These are phyloP conservation scores for Rutstroemia sp. DNA, from an alignment of 2,329 filamentous ascomycete species.

Conservation along the genomic window DNA sequence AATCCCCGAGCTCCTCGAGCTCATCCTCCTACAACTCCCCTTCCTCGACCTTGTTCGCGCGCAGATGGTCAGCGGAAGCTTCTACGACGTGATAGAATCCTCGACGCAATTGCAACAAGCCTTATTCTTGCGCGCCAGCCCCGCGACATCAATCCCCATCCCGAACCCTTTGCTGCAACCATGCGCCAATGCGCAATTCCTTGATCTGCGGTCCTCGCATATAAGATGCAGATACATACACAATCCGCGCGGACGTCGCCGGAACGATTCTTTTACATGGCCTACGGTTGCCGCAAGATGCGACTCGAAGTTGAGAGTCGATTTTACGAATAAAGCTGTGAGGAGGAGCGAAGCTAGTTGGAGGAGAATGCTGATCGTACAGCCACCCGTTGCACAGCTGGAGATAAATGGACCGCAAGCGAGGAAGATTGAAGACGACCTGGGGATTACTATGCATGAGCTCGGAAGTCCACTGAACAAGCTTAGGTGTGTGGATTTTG, in stretches of 20 bases:
- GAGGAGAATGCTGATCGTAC: constrained; percentile 6
- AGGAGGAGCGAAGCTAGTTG: not conserved
- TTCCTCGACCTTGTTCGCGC: constrained; percentile 6
- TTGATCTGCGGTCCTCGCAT: constrained; percentile 1
- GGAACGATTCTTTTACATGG: not conserved
- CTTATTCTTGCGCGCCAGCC: not conserved
- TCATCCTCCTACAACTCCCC: constrained; percentile 4
- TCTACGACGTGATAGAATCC: not conserved
- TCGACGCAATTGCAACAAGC: constrained; percentile 4
- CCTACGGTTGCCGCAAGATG: not conserved
- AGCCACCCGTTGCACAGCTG: constrained; percentile 1
- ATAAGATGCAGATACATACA: constrained; percentile 1
- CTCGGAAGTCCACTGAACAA: constrained; percentile 1
- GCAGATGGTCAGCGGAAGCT: not conserved
- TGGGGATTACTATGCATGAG: constrained; percentile 1
- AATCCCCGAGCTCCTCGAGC: constrained; percentile 5
- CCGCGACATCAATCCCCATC: not conserved
- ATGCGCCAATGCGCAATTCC: constrained; percentile 5
- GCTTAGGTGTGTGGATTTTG: constrained; percentile 4
- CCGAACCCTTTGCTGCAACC: constrained; percentile 4
- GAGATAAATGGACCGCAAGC: not conserved
- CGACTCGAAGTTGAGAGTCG: not conserved
- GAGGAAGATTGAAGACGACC: not conserved
- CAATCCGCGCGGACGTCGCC: not conserved
- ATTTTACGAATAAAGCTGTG: not conserved